Evolutionary conservation across 192 early-diverging fungal genomes (phyloP), one percentile per base, ranked within the genome.

Genomic region (Backusella psychrophila): DNA sequence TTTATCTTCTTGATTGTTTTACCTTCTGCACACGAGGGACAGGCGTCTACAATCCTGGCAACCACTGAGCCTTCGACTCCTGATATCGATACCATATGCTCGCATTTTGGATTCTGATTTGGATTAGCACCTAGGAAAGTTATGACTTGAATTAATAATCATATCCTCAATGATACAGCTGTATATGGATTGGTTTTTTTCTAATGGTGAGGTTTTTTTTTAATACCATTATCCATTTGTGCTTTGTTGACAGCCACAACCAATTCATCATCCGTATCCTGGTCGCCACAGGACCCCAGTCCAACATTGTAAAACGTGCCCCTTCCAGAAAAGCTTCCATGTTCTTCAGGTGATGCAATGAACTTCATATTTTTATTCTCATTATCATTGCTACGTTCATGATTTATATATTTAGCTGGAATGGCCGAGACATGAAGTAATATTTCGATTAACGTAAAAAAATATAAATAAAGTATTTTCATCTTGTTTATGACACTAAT

Each of bases 271-370:
- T 80, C 75, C 5, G 35, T 53, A 66, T 83, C 75, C 6, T 6
- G 46, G 15, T 80, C 59, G 11, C 81, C 81, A 77, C 78, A 83
- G 3, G 78, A 75, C 1, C 81, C 81, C n/a, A 72, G 17, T 8
- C 78, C 78, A 0, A 75, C 72, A 26, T 36, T 49, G 36, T 83
- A 83, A 72, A 72, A 83, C 6, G 81, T 83, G 9, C 74, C 81
- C 11, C 49, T 46, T 6, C 78, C 81, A 6, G 23, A 17, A 63
- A 72, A 82, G 23, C 23, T 59, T 3, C 53, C 53, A 59, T 59
- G 53, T 59, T 59, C 53, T 59, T 59, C 53, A 26, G 53, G 23
- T 26, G 53, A 59, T 23, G 53, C 53, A 3, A 59, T 59, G 4
- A 59, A 59, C 9, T 59, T 59, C 23, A 59, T 21, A 9, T 8